Evolutionary conservation across 768 basidiomycete species (phyloP).

Genomic region (Daedalea quercina): DNA sequence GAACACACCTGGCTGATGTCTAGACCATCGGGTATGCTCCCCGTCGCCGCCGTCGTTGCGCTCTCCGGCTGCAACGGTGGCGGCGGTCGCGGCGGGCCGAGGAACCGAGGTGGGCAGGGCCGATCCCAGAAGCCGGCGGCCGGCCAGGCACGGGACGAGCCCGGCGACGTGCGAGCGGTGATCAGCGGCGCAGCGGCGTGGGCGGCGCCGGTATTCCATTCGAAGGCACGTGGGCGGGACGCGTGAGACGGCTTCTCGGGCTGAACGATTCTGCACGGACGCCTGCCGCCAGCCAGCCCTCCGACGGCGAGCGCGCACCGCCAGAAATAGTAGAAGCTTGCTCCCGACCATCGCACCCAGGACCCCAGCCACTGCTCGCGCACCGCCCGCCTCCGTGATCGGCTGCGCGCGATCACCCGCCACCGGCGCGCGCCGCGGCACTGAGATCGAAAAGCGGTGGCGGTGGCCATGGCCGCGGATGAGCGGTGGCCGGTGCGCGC

Average conservation of each 20-base stretch:
- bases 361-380: not conserved
- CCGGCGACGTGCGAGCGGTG: constrained; percentile 1
- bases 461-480: not conserved
- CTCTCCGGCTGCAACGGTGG: not conserved
- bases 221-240: constrained; percentile 20
- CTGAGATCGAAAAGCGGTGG: no score
- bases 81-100: not conserved
- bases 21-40: no score
- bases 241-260: constrained; percentile 10
- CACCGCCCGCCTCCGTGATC: not conserved
- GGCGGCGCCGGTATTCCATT: constrained; percentile 11
- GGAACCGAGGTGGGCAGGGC: not conserved
- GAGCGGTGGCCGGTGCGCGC: constrained; percentile 3
- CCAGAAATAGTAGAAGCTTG: constrained; percentile 5
- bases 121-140: not conserved
- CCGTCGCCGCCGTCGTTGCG: not conserved
- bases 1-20: no score
- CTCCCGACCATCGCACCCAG: not conserved
- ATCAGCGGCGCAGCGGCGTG: constrained; percentile 8
- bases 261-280: constrained; percentile 6
- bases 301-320: constrained; percentile 15
- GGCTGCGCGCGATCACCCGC: not conserved
- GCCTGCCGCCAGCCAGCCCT: constrained; percentile 2
- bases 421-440: not conserved
- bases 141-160: not conserved